Conservation (phyloP, 495 filamentous ascomycete species). For the Annulohypoxylon stygium region DNA sequence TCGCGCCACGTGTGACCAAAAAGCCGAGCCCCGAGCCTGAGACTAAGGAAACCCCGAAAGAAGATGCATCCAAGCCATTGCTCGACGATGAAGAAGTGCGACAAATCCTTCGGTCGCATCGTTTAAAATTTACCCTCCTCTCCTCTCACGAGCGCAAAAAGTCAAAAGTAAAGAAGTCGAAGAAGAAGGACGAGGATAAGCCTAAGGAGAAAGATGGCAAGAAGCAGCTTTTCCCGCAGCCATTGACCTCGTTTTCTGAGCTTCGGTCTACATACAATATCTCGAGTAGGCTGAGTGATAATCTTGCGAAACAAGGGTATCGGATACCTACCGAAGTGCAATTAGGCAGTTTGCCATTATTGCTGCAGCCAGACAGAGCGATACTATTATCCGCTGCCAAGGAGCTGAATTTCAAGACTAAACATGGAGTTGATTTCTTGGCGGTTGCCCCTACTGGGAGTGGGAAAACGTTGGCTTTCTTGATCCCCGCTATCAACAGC, state of each 20-base stretch:
- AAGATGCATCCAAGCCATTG: constrained; percentile 48
- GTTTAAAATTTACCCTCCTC: constrained; percentile 86
- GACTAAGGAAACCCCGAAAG: constrained; percentile 27
- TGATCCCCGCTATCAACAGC: constrained; percentile 85
- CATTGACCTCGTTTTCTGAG: constrained; percentile 81
- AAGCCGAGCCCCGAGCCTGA: constrained; percentile 38
- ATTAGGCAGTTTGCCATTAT: constrained; percentile 82
- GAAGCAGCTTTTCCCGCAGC: constrained; percentile 77
- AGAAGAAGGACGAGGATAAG: constrained; percentile 56
- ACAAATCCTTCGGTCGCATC: constrained; percentile 81
- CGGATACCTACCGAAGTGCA: constrained; percentile 92
- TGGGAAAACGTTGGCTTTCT: constrained; percentile 94
- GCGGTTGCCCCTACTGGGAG: constrained; percentile 94
- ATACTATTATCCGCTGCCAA: constrained; percentile 49
- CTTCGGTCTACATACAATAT: constrained; percentile 77
- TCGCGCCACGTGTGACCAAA: constrained; percentile 53
- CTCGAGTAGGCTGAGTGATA: constrained; percentile 76
- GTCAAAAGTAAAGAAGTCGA: constrained; percentile 51
- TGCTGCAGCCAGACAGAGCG: constrained; percentile 68
- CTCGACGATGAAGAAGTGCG: constrained; percentile 76
- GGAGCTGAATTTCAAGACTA: constrained; percentile 46
- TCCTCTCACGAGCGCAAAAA: constrained; percentile 51
- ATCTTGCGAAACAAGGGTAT: constrained; percentile 87
- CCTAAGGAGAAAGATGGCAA: constrained; percentile 62
- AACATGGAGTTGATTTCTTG: constrained; percentile 74